Conservation (phyloP, 495 filamentous ascomycete genomes). For the Penicillium paradoxum region DNA sequence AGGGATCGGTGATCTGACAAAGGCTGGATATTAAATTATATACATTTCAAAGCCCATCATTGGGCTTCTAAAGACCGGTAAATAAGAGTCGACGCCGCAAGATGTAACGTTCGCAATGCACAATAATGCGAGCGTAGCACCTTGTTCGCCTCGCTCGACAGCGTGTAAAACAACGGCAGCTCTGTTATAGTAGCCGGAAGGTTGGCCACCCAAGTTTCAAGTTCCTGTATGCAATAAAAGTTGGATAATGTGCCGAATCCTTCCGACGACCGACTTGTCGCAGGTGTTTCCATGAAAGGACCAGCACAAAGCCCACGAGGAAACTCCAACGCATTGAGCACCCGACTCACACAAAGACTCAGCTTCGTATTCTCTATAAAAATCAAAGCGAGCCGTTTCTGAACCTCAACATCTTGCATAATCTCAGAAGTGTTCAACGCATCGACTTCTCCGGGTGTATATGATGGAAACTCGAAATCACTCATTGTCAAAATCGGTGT, state of each 20-base stretch:
- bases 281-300: background rate
- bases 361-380: background rate
- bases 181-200: background rate
- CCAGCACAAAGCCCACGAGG: background rate
- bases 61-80: background rate
- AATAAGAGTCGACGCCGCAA: background rate
- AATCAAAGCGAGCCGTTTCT: background rate
- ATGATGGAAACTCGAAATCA: background rate
- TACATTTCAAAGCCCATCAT: background rate
- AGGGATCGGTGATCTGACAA: too few species aligned
- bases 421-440: background rate
- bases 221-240: background rate
- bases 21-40: too few species aligned
- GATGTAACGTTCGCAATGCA: background rate
- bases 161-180: background rate
- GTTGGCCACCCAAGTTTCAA: background rate
- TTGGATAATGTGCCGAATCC: background rate
- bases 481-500: background rate
- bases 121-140: background rate
- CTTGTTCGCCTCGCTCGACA: background rate
- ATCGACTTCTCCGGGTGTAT: background rate
- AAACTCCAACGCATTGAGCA: background rate
- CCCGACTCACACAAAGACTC: background rate
- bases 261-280: background rate
- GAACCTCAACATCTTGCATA: background rate